Conservation (phyloP, 495 filamentous ascomycete species). For the Penicillium verhagenii region DNA sequence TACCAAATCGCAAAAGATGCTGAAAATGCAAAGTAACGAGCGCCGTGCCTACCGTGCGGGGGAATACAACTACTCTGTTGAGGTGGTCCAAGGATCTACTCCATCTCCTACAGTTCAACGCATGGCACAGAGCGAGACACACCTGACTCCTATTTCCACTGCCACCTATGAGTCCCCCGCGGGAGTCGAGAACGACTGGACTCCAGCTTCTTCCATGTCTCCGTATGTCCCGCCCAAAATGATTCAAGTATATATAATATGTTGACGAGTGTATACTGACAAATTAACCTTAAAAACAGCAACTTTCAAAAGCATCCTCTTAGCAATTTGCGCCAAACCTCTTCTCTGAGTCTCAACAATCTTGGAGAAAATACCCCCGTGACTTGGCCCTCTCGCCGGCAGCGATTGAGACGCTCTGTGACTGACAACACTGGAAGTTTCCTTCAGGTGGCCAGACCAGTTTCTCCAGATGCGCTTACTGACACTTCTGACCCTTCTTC, state of each 20-base stretch:
- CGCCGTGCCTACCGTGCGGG: slow-evolving; percentile 90
- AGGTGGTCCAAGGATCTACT: slow-evolving; percentile 44
- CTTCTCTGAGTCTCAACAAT: too few species aligned
- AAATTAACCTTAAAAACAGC: background rate
- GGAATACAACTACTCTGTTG: slow-evolving; percentile 76
- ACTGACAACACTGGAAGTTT: too few species aligned
- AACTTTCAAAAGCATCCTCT: background rate
- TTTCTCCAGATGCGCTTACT: too few species aligned
- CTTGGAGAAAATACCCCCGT: too few species aligned
- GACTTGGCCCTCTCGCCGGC: too few species aligned
- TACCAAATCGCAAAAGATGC: slow-evolving; percentile 89
- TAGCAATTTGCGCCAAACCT: too few species aligned
- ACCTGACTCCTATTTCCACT: slow-evolving; percentile 42
- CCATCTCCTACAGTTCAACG: slow-evolving; percentile 40
- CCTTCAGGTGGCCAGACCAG: too few species aligned
- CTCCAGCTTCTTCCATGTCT: slow-evolving; percentile 50
- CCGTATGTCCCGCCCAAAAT: slow-evolving; percentile 36
- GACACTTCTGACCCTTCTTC: too few species aligned
- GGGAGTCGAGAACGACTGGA: slow-evolving; percentile 43
- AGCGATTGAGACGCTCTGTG: too few species aligned
- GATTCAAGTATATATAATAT: background rate
- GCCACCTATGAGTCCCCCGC: slow-evolving; percentile 41
- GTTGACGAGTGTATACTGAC: background rate
- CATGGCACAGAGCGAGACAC: slow-evolving; percentile 28
- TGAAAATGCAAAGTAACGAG: slow-evolving; percentile 92